Base-by-base conservation (phyloP, 257 asterid genomes). In the Solanum bulbocastanum region DNA sequence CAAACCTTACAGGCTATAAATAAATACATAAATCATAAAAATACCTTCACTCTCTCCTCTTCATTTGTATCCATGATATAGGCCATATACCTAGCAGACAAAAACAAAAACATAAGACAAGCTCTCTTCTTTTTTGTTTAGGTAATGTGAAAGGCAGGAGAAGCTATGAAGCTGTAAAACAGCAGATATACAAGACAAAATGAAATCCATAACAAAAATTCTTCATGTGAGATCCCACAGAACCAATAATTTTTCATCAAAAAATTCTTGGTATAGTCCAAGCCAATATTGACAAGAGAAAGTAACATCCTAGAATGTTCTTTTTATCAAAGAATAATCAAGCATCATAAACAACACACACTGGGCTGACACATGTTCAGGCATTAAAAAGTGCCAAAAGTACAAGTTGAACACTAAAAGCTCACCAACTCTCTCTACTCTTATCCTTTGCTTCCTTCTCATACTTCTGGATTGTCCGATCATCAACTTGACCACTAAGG, bases 1-100 rank as follows among this genome's bases (percentile, higher is more conserved):
- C n/a, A 25, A 40, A 23, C 20, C 32, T 30, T 35, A 46, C 68
- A 49, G 35, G 33, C 71, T 8, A 58, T 20, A 66, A 66, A 66
- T 66, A 87, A 66, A 44, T 44, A 44, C 12, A 44, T 44, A 44
- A 33, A 39, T 16, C 72, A 87, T 66, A 72, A 16, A 62, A 76
- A 71, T 92, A 97, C 99, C 99, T 97, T 96, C 58, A 79, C 95
- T 90, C 99, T 92, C 94, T 97, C 99, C 91, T 97, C 99, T 90
- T 97, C 99, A 89, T 97, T 97, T 78, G 99, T 97, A 88, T 97
- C 99, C 99, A 97, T 97, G 88, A 97, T 97, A 90, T 95, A 97
- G 16, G 99, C 99, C 99, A 97, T 97, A 86, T 97, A 97, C 99
- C 99, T 97, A 88, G 10, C 75, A 32, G 52, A 13, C 60, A 84